Base-by-base conservation (phyloP, 2,329 filamentous ascomycete species). In the Neophaeococcomyces aloes region DNA sequence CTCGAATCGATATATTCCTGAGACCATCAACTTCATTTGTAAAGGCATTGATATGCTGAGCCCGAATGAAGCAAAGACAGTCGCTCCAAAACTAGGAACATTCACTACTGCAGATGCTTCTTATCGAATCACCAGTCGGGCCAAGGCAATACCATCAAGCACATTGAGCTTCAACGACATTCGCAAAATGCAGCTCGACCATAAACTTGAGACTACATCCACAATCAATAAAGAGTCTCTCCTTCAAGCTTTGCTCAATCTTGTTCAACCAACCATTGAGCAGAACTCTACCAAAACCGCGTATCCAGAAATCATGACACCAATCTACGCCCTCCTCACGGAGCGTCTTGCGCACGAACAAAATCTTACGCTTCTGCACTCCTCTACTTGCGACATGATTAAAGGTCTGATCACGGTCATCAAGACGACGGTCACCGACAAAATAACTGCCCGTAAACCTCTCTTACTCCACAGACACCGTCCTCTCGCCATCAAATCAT, bases 381-480 rank as follows among this genome's bases (percentile, higher is more conserved):
- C 14, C 71, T 77, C 3, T 41, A 42, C 54, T 14, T 54, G 59
- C 23, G 49, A 63, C 40, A 54, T 60, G 29, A 54, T 46, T 19
- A 60, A 18, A 23, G 42, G 37, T 66, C 63, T 62, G 44, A 56
- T 67, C 29, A 61, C 59, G 56, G 57, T 32, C 53, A 86, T 48
- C 65, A 72, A 81, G 40, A 74, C 5, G 23, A 27, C 23, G 23
- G 23, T 27, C 5, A 10, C 5, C 23, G 23, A 86, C 1, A 74
- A 71, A 33, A 70, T 82, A 21, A 15, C 42, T 15, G 65, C 72
- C 32, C 86, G 88, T 30, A 79, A 84, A 7, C 86, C 87, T 2
- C 77, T 96, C 23, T 76, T 86, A 56, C 77, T 98, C 2, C 91
- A 98, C 67, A 76, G 91, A 65, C 91, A 98, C 70, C 75, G 76